Percentiles rank a stretch among this genome's conserved stretches.
phyloP scores from a whole-genome alignment of 805 yeast species.

The Candida koratica region DNA sequence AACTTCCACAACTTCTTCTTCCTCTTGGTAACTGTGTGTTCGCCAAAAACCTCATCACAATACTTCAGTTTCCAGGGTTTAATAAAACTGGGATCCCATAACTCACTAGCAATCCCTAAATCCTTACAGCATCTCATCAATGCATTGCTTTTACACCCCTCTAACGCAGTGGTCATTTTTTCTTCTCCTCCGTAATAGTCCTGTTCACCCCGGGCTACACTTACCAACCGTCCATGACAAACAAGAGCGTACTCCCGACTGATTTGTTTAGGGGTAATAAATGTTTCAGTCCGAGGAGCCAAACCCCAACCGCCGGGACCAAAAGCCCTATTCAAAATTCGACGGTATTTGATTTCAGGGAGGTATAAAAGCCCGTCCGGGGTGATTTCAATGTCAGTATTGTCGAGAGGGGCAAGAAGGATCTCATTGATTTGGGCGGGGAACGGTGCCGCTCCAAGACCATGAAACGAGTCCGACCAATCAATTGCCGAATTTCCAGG shows the following conservation, averaged over 20 bases:
- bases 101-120: conserved; percentile 91
- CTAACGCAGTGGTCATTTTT: conserved; percentile 92
- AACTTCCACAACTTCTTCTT: conserved; percentile 88
- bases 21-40: conserved; percentile 73
- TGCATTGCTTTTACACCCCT: conserved; percentile 95
- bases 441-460: conserved; percentile 80
- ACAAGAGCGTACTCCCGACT: conserved; percentile 89
- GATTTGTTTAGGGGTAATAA: conserved; percentile 66
- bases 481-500: conserved; percentile 39
- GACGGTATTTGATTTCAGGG: conserved; percentile 93
- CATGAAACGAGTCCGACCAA: conserved; percentile 87
- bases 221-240: conserved; percentile 82
- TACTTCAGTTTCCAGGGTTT: conserved; percentile 42
- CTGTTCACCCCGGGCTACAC: conserved; percentile 94
- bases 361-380: conserved; percentile 91
- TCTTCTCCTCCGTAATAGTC: conserved; percentile 77
- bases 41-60: conserved; percentile 84
- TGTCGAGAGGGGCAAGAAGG: conserved; percentile 59
- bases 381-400: conserved; percentile 82
- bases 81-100: conserved; percentile 95
- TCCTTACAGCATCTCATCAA: conserved; percentile 98
- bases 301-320: conserved; percentile 99
- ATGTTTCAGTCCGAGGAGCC: conserved; percentile 86
- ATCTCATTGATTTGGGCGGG: conserved; percentile 53
- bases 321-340: conserved; percentile 83